Evolutionary conservation across 768 basidiomycete species (phyloP).

Genomic region (Tricholoma sp.): DNA sequence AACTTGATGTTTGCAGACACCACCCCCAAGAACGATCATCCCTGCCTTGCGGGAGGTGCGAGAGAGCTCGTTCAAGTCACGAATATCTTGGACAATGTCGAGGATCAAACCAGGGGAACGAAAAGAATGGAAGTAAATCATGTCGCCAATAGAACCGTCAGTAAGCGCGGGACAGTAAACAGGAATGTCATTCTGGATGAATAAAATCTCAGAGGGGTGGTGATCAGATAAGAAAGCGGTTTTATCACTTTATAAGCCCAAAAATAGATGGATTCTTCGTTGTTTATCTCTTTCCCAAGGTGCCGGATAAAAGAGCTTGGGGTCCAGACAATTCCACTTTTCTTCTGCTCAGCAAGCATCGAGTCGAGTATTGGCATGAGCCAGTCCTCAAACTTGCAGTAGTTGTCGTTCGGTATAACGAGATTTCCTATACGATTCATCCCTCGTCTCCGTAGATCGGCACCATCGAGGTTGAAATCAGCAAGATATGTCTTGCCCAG

Average conservation of each 20-base stretch:
- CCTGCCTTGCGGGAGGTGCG: conserved; percentile 89
- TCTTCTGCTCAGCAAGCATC: conserved; percentile 87
- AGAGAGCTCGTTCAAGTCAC: conserved; percentile 83
- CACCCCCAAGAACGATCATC: conserved; percentile 97
- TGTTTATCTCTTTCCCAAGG: conserved; percentile 95
- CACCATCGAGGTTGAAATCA: conserved; percentile 89
- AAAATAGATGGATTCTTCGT: conserved; percentile 97
- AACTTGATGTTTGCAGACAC: conserved; percentile 99
- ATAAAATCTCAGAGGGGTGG: conserved; percentile 10
- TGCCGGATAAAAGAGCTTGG: conserved; percentile 92
- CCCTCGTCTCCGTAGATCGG: conserved; percentile 79
- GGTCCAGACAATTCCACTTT: conserved; percentile 69
- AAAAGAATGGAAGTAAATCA: conserved; percentile 99
- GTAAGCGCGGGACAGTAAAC: conserved; percentile 98
- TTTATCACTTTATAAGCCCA: conserved; percentile 96
- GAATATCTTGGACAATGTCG: conserved; percentile 94
- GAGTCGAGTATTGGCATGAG: conserved; percentile 87
- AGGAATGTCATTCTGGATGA: conserved; percentile 86
- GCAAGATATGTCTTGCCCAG: conserved; percentile 95
- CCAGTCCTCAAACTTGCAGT: conserved; percentile 99
- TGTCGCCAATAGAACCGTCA: conserved; percentile 97
- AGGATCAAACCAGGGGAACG: conserved; percentile 75
- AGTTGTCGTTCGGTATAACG: conserved; percentile 95
- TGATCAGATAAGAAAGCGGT: conserved; percentile 12
- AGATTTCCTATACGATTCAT: conserved; percentile 98